Evolutionary conservation across 1,284 basidiomycete genomes (phyloP), one percentile per base, ranked within the genome.

Genomic region (Violaceomyces palustris): DNA sequence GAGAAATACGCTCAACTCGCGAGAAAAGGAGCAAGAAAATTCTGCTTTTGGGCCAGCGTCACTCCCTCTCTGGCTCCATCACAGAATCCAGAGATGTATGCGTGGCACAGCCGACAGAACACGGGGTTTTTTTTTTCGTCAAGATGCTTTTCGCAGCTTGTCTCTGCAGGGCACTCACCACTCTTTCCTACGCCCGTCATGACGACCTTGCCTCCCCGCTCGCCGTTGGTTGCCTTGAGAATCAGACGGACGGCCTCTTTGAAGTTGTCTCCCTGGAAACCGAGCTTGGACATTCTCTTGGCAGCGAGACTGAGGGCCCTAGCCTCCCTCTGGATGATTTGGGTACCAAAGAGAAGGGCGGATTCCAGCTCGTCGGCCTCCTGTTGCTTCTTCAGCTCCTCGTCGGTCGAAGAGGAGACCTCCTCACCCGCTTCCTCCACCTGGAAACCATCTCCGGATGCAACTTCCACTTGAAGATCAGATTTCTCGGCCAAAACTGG

Each of bases 131-230:
- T 21, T n/a, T 36, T 29, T n/a, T 29, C 27, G n/a, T n/a, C 12
- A 39, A 6, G 7, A 15, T 7, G 34, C 7, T 38, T 19, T 38
- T 21, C 35, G 22, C 19, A 21, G 12, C n/a, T n/a, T n/a, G n/a
- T n/a, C n/a, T 6, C 22, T 2, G 58, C 11, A 50, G n/a, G n/a
- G n/a, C n/a, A 56, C 42, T 67, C 49, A 23, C 70, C 74, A 31
- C 67, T 72, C 55, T 76, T 76, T 21, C 75, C 75, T 3, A 76
- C 67, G 17, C 75, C 75, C 1, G 69, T 72, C 14, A 74, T 57
- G 17, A 76, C 59, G 12, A 76, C 51, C 50, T 75, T 76, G 30
- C 74, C 75, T 48, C 65, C 41, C 35, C 63, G 15, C 23, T 56
- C 46, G 10, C 59, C 54, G 15, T 45, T 48, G 1, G 57, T 61